Evolutionary conservation across 2,329 filamentous ascomycete species (phyloP).

Genomic region (Aspergillus sp.): DNA sequence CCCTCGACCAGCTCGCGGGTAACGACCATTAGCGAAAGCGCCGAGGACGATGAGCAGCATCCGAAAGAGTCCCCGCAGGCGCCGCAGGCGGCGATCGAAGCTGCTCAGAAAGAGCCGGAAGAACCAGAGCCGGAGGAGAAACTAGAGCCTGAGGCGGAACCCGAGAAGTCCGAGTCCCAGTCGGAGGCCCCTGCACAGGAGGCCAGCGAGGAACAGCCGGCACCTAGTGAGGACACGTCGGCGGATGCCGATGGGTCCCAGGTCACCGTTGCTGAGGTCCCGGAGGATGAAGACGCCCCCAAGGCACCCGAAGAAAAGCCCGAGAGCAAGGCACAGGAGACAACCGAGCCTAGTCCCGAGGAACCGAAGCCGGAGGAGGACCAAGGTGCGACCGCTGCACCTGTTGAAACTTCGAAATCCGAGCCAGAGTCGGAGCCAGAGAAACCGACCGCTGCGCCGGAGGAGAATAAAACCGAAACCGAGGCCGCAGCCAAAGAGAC

Average conservation of each 20-base stretch:
- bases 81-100: slow-evolving; percentile 10
- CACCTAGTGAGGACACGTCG: slow-evolving; percentile 1
- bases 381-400: neutral
- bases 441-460: slow-evolving; percentile 1
- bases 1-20: slow-evolving; percentile 77
- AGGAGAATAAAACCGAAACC: slow-evolving; percentile 3
- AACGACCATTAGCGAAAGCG: slow-evolving; percentile 77
- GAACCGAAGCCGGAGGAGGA: neutral
- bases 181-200: slow-evolving; percentile 9
- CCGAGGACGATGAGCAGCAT: slow-evolving; percentile 64
- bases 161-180: slow-evolving; percentile 13
- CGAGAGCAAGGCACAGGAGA: slow-evolving; percentile 1
- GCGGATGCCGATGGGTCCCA: slow-evolving; percentile 15
- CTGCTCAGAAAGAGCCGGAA: slow-evolving; percentile 5
- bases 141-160: slow-evolving; percentile 8
- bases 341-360: neutral
- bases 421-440: slow-evolving; percentile 6
- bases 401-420: slow-evolving; percentile 3
- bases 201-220: slow-evolving; percentile 8
- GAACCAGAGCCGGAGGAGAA: slow-evolving; percentile 13
- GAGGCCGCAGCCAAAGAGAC: slow-evolving; percentile 12
- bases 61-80: slow-evolving; percentile 17
- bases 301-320: slow-evolving; percentile 9
- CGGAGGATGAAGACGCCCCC: slow-evolving; percentile 16
- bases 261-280: slow-evolving; percentile 20